Percentiles rank a stretch among this genome's conserved stretches.
Evolutionary conservation across 768 basidiomycete species (phyloP).

Genomic region (Auriculariales sp.): DNA sequence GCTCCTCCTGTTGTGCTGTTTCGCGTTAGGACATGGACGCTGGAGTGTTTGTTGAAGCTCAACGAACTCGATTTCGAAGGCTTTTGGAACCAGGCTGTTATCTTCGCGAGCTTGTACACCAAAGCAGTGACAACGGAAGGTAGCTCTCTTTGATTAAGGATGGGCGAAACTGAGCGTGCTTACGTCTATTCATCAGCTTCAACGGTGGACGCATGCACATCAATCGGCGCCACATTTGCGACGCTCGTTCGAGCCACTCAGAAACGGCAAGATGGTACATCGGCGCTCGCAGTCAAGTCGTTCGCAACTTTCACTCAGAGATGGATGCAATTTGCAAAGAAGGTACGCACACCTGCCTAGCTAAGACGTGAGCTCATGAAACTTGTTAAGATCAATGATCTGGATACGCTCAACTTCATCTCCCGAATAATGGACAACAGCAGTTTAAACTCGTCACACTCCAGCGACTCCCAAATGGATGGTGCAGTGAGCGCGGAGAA

Average conservation of each 20-base stretch:
- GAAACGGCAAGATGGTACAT: neutral
- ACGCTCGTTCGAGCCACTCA: neutral
- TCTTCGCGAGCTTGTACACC: slow-evolving; percentile 3
- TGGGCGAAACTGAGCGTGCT: neutral
- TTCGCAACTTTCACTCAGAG: neutral
- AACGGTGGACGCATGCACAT: neutral
- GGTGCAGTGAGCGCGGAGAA: neutral
- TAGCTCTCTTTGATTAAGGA: neutral
- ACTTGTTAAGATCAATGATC: neutral
- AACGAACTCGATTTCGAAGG: slow-evolving; percentile 2
- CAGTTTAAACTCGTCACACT: neutral
- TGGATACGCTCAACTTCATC: neutral
- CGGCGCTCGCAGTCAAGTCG: neutral
- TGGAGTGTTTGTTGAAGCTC: slow-evolving; percentile 5
- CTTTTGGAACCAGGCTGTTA: slow-evolving; percentile 6
- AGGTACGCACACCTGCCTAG: neutral
- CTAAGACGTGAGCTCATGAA: neutral
- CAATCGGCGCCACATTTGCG: neutral
- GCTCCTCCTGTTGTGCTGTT: neutral
- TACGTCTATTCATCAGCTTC: neutral
- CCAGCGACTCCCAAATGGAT: neutral
- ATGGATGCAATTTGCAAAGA: neutral
- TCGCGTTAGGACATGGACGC: slow-evolving; percentile 4
- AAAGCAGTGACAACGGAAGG: slow-evolving; percentile 1
- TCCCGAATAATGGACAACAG: neutral